Conservation (phyloP, 176 grass and related monocot genomes). For the Phragmites australis region DNA sequence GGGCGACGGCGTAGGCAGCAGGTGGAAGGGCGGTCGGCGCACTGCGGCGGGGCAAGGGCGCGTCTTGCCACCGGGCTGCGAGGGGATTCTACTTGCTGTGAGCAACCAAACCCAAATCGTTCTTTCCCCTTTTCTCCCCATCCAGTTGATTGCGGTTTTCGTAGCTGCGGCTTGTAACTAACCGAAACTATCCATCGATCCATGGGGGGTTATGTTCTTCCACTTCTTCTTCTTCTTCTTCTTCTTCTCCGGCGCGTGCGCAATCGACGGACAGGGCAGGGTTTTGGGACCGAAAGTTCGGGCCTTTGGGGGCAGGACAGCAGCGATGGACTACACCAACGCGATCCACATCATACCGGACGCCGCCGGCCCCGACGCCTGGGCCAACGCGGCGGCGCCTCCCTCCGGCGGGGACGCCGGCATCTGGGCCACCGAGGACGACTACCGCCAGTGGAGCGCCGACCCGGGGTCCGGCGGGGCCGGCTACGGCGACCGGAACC, state of each 20-base stretch:
- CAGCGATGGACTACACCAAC: slow-evolving; percentile 73
- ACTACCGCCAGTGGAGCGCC: slow-evolving; percentile 73
- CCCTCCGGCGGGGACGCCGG: slow-evolving; percentile 35
- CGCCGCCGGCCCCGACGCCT: slow-evolving; percentile 55
- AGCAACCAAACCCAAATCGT: not conserved
- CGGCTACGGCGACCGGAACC: slow-evolving; percentile 47
- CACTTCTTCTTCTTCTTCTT: no score
- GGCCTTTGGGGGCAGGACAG: not conserved
- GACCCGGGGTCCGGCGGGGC: slow-evolving; percentile 47
- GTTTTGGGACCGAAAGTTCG: not conserved
- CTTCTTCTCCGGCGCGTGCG: not conserved
- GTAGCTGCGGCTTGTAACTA: not conserved
- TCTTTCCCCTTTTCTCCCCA: not conserved
- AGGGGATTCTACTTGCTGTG: not conserved
- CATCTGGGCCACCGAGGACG: slow-evolving; percentile 93
- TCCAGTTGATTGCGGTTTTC: not conserved
- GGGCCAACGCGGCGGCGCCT: slow-evolving; percentile 42
- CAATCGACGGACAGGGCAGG: not conserved
- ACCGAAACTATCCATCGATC: not conserved
- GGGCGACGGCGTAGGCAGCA: not conserved
- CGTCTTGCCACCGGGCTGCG: not conserved
- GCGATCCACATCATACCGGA: slow-evolving; percentile 84
- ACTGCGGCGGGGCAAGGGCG: not conserved
- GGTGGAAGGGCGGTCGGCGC: not conserved
- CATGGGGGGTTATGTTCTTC: no score